Evolutionary conservation across 225 moss, liverwort and hornwort species (phyloP), one percentile per base, ranked within the genome.

Genomic region (Physcomitrellopsis africana): DNA sequence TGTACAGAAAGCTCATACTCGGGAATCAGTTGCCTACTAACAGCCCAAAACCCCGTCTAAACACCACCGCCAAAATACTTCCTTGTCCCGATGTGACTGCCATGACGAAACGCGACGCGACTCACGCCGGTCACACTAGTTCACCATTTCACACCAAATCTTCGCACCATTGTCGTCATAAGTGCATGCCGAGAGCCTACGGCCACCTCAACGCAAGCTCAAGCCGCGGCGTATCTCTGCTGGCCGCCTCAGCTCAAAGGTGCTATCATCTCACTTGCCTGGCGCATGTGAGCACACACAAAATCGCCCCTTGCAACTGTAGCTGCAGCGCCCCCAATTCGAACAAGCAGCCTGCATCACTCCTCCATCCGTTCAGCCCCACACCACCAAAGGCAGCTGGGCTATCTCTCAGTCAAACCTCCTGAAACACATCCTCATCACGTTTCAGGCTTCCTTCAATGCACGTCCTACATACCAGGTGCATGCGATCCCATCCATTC

Each of bases 371-470:
- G 16, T 68, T 52, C 48, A 0, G 67, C 72, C 27, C 37, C 64
- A 60, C 67, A 20, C 60, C 77, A 10, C 51, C 77, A 60, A 60
- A 49, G 32, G 45, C 60, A 49, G 49, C 79, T 70, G 79, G 71
- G 67, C 70, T 66, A 70, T 80, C 41, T 65, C 16, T n/a, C 51
- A 58, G 58, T 43, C 37, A 77, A 14, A 59, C 65, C 79, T 61
- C 87, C 87, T 87, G 87, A 68, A 73, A 81, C 24, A 10, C 48
- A 72, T 24, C 27, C 26, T 56, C 66, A 66, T 18, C 81, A 78
- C 37, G 23, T 15, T 72, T 83, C 72, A 86, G 81, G 62, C 56
- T 63, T 17, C 23, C 16, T 54, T 20, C 27, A 65, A 57, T 44
- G 47, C 14, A 43, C 43, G 42, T 43, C 42, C 15, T 5, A 13